Conservation (phyloP, 305 asterid genomes). For the Andrographis paniculata region DNA sequence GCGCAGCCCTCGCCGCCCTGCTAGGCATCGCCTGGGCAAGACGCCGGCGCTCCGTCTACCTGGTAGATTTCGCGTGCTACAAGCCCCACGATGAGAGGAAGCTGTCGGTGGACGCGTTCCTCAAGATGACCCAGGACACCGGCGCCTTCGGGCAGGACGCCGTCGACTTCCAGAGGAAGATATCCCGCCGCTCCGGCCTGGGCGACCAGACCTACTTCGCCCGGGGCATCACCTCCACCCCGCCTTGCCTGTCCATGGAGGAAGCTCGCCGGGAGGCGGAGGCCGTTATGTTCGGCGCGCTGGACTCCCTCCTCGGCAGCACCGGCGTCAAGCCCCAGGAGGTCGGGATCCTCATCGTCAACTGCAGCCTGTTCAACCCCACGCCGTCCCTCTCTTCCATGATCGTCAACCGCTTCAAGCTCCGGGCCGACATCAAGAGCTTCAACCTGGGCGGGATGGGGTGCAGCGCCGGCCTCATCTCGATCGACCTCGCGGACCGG, state of each 20-base stretch:
- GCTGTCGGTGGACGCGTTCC: slow-evolving; percentile 35
- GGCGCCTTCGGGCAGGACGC: slow-evolving; percentile 42
- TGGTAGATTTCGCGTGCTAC: slow-evolving; percentile 67
- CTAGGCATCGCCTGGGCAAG: slow-evolving; percentile 35
- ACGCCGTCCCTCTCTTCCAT: slow-evolving; percentile 71
- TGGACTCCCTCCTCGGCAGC: slow-evolving; percentile 36
- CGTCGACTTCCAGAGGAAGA: slow-evolving; percentile 40
- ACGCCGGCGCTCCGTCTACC: slow-evolving; percentile 34
- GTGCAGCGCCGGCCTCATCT: slow-evolving; percentile 67
- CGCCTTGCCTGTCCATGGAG: slow-evolving; percentile 42
- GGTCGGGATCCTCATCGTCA: slow-evolving; percentile 59
- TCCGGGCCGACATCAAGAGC: slow-evolving; percentile 45
- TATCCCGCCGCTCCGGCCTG: slow-evolving; percentile 50
- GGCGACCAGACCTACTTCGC: slow-evolving; percentile 65
- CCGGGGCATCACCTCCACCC: slow-evolving; percentile 36
- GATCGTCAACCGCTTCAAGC: slow-evolving; percentile 70
- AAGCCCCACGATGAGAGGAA: slow-evolving; percentile 46
- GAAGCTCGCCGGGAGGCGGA: slow-evolving; percentile 67
- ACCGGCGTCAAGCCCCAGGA: slow-evolving; percentile 37
- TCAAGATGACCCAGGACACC: slow-evolving; percentile 36
- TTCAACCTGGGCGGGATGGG: slow-evolving; percentile 77
- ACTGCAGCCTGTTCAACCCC: slow-evolving; percentile 69
- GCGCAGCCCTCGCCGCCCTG: slow-evolving; percentile 20
- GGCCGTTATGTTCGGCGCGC: slow-evolving; percentile 59
- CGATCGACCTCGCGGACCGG: slow-evolving; percentile 54